These are phyloP conservation scores for Pichia norvegensis DNA, from an alignment of 1,139 yeast species.

Conservation along the genomic window DNA sequence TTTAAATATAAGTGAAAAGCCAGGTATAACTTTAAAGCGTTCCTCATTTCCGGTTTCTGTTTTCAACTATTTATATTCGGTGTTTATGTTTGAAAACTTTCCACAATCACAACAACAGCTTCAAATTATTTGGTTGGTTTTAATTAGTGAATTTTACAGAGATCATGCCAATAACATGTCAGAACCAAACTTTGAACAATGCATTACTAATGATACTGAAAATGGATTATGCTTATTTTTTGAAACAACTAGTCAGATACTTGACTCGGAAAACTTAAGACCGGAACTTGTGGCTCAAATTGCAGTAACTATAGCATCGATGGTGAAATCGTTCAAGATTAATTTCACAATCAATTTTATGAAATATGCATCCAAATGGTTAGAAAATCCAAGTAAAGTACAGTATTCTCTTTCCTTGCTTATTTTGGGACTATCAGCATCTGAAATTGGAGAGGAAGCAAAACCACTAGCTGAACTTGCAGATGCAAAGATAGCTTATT, in stretches of 20 bases:
- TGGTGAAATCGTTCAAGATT: constrained; percentile 15
- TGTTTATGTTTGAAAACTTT: constrained; percentile 22
- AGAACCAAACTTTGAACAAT: constrained; percentile 26
- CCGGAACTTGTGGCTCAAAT: constrained; percentile 14
- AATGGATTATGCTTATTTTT: constrained; percentile 25
- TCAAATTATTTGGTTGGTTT: constrained; percentile 21
- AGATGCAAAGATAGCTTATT: constrained; percentile 11
- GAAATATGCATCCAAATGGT: constrained; percentile 20
- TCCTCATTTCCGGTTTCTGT: constrained; percentile 17
- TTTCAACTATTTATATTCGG: constrained; percentile 21
- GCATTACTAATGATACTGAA: constrained; percentile 25
- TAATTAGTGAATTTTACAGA: constrained; percentile 17
- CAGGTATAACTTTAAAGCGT: constrained; percentile 19
- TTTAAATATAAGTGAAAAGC: constrained; percentile 18
- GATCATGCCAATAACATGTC: constrained; percentile 13
- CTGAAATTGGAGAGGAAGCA: constrained; percentile 2
- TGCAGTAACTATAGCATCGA: constrained; percentile 11
- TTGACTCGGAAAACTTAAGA: constrained; percentile 10
- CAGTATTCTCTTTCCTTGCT: constrained; percentile 17
- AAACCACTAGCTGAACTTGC: constrained; percentile 4
- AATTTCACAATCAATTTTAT: constrained; percentile 23
- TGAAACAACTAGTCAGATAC: constrained; percentile 18
- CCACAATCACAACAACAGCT: constrained; percentile 15
- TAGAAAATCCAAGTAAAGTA: constrained; percentile 12
- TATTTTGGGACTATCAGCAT: constrained; percentile 12